Base-by-base conservation (phyloP, 345 rosid genomes). In the Syzygium oleosum region DNA sequence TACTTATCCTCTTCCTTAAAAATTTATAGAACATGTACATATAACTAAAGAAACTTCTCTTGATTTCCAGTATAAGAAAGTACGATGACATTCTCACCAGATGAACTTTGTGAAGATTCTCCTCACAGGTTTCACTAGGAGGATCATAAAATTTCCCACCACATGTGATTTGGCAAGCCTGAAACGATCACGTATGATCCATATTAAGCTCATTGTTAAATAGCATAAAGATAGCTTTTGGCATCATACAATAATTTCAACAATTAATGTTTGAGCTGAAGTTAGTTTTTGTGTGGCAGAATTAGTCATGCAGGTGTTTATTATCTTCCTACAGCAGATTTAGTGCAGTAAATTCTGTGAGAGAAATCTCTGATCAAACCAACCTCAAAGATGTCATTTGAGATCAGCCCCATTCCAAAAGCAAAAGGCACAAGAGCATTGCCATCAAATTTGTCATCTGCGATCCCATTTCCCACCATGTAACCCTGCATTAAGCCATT, bases 341-440 rank as follows among this genome's bases (percentile, higher is more conserved):
- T 15, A 63, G 77, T 63, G 41, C 41, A 29, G 5, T 29, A 63
- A 63, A 63, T 29, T 63, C 77, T 63, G 5, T 63, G 10, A 15
- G 38, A 2, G 4, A 84, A 51, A 7, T 85, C 12, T 16, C 23
- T n/a, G n/a, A 23, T 63, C 63, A 3, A 7, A 54, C 88, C 49
- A 41, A 87, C 85, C 85, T 78, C 73, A 38, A n/a, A 91, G 38
- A 91, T 91, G 52, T 88, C 90, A 19, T 87, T 85, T 1, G 94
- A 93, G 85, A 93, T 89, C n/a, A 92, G 89, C 10, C 91, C 93
- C 93, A 93, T 92, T 15, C 93, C 93, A 85, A 88, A 91, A 3
- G 87, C 88, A 80, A 93, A 93, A 34, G 91, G 89, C 38, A 92
- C 79, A 27, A 55, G n/a, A 84, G 91, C 88, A 85, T 89, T 85